Evolutionary conservation across 306 rosid genomes (phyloP).

Genomic region (Prunus salicina): DNA sequence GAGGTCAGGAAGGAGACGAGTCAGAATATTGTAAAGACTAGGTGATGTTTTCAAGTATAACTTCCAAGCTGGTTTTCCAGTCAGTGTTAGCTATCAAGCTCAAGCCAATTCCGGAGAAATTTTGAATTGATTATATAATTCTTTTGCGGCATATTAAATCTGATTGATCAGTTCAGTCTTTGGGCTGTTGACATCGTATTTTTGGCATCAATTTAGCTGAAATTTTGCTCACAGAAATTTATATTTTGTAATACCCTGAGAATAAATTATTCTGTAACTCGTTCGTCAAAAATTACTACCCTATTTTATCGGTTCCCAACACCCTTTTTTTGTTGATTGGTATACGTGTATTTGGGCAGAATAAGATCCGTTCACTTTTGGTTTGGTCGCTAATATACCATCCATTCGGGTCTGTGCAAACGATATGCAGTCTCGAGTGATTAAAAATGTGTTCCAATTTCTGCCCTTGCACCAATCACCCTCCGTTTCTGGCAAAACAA

Average conservation of each 20-base stretch:
- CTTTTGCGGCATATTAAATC: constrained; percentile 6
- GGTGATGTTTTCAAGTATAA: constrained; percentile 5
- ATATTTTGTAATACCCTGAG: not conserved
- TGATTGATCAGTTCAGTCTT: constrained; percentile 6
- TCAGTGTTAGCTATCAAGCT: not conserved
- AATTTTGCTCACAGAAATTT: not conserved
- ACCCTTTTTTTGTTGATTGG: not conserved
- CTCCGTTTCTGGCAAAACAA: no score
- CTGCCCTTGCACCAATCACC: no score
- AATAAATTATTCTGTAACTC: not conserved
- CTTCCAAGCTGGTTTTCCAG: not conserved
- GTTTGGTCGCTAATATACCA: no score
- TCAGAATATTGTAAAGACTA: constrained; percentile 22
- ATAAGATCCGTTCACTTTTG: no score
- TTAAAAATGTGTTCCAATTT: no score
- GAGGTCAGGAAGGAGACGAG: constrained; percentile 10
- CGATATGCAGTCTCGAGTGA: no score
- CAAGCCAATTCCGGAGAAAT: constrained; percentile 4
- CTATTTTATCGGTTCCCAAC: not conserved
- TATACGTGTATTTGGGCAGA: no score
- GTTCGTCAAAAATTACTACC: not conserved
- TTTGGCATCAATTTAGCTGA: not conserved
- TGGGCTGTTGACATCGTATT: not conserved
- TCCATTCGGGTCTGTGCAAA: no score
- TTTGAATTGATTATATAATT: constrained; percentile 5